phyloP scores from a whole-genome alignment of 1,139 yeast species.

The Protomyces arabidopsidicola region DNA sequence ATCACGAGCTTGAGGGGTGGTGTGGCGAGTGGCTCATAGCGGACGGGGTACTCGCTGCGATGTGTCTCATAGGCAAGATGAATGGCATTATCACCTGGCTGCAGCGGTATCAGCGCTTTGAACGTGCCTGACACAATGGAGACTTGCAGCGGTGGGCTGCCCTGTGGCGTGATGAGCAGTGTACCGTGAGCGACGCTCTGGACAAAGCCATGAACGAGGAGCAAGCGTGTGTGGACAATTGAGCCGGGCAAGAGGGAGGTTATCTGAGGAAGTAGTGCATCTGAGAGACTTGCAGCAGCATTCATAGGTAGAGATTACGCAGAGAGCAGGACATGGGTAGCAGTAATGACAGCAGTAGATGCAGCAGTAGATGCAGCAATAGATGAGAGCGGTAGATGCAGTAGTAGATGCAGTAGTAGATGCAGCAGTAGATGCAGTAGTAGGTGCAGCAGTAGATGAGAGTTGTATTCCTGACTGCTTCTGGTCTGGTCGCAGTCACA shows the following conservation, averaged over 20 bases:
- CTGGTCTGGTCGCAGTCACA: too few species aligned
- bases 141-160: slow-evolving; percentile 61
- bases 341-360: too few species aligned
- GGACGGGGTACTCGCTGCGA: background rate
- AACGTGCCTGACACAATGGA: slow-evolving; percentile 71
- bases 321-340: too few species aligned
- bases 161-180: slow-evolving; percentile 46
- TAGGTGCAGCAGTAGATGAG: too few species aligned
- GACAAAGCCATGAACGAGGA: slow-evolving; percentile 39
- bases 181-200: slow-evolving; percentile 33
- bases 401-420: too few species aligned
- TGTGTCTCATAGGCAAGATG: slow-evolving; percentile 30
- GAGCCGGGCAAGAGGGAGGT: slow-evolving; percentile 12
- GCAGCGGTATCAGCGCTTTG: slow-evolving; percentile 68
- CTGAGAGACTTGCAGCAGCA: background rate
- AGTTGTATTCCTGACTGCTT: too few species aligned
- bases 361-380: too few species aligned
- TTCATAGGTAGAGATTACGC: background rate
- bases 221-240: slow-evolving; percentile 39
- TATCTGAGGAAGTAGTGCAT: background rate
- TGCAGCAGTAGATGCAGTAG: too few species aligned
- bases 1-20: slow-evolving; percentile 80
- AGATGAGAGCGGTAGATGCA: too few species aligned
- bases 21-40: slow-evolving; percentile 60
- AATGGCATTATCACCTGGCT: slow-evolving; percentile 58